phyloP scores from a whole-genome alignment of 2,329 filamentous ascomycete genomes.

The Incumbomyces delicatus region DNA sequence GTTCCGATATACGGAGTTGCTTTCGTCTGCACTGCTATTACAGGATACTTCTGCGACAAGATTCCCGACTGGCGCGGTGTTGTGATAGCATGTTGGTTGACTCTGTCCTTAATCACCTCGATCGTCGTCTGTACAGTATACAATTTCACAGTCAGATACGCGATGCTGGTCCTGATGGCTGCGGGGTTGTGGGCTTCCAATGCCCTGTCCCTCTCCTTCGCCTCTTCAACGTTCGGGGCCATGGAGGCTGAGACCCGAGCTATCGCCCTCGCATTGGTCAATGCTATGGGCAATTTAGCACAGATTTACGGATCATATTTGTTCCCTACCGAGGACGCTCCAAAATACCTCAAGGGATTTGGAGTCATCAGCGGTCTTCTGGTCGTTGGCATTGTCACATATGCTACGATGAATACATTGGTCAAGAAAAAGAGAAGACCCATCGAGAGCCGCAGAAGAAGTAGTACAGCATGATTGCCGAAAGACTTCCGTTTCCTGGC shows the following conservation, averaged over 20 bases:
- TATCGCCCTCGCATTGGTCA: conserved; percentile 44
- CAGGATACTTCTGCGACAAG: conserved; percentile 64
- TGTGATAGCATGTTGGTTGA: conserved; percentile 57
- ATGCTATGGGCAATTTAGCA: conserved; percentile 45
- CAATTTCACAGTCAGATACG: conserved; percentile 60
- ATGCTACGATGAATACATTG: conserved; percentile 22
- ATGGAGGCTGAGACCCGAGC: conserved; percentile 43
- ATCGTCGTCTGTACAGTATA: conserved; percentile 65
- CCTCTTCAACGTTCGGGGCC: conserved; percentile 41
- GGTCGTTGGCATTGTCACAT: conserved; percentile 24
- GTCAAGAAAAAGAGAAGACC: conserved; percentile 12
- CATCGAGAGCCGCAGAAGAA: neutral
- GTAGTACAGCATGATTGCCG: too few species aligned
- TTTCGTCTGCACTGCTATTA: conserved; percentile 49
- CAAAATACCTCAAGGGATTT: conserved; percentile 41
- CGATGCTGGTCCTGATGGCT: conserved; percentile 68
- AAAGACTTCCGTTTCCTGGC: too few species aligned
- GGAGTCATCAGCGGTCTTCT: conserved; percentile 28
- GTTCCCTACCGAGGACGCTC: conserved; percentile 40
- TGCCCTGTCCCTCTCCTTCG: conserved; percentile 42
- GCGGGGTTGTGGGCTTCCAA: conserved; percentile 71
- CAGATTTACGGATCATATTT: conserved; percentile 48
- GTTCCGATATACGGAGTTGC: conserved; percentile 56
- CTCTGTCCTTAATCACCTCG: conserved; percentile 60
- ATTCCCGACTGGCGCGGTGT: conserved; percentile 65